phyloP scores from a whole-genome alignment of 2,329 filamentous ascomycete genomes.

The Zasmidium cellare region DNA sequence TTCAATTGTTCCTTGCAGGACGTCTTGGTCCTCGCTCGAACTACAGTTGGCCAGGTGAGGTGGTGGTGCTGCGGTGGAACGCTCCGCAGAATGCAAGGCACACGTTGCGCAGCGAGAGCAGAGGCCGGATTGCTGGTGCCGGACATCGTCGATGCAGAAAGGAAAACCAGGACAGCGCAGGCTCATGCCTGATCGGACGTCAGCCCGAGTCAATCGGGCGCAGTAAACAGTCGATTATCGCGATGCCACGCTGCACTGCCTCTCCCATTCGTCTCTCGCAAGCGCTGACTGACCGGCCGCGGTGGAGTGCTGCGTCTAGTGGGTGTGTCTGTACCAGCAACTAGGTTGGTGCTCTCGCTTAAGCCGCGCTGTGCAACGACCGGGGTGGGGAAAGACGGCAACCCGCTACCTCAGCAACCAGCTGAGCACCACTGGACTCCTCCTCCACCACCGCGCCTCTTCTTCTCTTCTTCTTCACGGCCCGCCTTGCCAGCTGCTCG shows the following conservation, averaged over 20 bases:
- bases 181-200: conserved; percentile 1
- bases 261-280: background rate
- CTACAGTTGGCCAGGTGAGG: conserved; percentile 14
- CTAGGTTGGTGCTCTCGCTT: no score
- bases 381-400: background rate
- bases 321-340: background rate
- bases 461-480: background rate
- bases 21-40: conserved; percentile 5
- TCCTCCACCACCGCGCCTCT: background rate
- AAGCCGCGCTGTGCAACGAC: background rate
- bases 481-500: background rate
- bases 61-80: conserved; percentile 5
- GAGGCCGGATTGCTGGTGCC: conserved; percentile 6
- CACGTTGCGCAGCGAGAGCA: background rate
- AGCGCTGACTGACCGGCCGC: background rate
- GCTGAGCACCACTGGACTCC: background rate
- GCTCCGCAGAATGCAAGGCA: conserved; percentile 3
- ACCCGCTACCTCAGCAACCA: background rate
- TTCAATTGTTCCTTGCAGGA: conserved; percentile 11
- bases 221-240: background rate
- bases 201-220: no score
- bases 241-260: background rate
- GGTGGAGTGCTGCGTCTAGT: background rate
- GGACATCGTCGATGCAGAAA: conserved; percentile 9
- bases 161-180: background rate